These are phyloP conservation scores for Penicillium concentricum DNA, from an alignment of 2,329 filamentous ascomycete species.

Conservation along the genomic window DNA sequence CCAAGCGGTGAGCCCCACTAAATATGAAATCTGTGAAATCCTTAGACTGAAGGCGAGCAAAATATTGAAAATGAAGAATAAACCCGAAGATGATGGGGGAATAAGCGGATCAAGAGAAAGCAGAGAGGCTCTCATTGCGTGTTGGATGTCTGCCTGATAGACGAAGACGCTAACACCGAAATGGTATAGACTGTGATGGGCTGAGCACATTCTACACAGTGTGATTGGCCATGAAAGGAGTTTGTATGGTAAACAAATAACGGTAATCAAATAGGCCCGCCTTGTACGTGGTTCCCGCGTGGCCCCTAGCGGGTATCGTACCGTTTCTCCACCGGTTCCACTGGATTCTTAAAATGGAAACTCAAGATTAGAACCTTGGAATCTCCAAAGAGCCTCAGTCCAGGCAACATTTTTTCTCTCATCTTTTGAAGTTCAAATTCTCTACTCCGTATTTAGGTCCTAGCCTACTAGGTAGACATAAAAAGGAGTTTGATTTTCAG, in stretches of 20 bases:
- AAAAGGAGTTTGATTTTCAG: not conserved
- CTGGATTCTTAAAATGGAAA: constrained; percentile 11
- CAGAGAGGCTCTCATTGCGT: constrained; percentile 22
- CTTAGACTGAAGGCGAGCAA: constrained; percentile 1
- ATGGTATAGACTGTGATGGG: constrained; percentile 22
- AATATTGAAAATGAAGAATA: constrained; percentile 17
- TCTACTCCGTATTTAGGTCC: too few species aligned
- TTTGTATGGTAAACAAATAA: not conserved
- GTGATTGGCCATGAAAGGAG: constrained; percentile 12
- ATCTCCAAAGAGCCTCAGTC: not conserved
- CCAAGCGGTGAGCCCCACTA: constrained; percentile 10
- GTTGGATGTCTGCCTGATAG: constrained; percentile 42
- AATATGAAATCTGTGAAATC: constrained; percentile 4
- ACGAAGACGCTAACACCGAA: constrained; percentile 27
- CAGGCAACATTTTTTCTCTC: not conserved
- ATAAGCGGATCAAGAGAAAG: constrained; percentile 20
- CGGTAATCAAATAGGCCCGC: not conserved
- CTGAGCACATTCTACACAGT: constrained; percentile 14
- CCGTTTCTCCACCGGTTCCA: constrained; percentile 5
- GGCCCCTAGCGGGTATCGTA: constrained; percentile 1
- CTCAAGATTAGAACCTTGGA: not conserved
- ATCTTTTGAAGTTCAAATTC: too few species aligned
- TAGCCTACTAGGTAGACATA: too few species aligned
- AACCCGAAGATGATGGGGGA: constrained; percentile 6
- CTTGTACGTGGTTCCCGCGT: constrained; percentile 1